phyloP scores from a whole-genome alignment of 1,139 yeast species.

The Yamadazyma friedrichii region DNA sequence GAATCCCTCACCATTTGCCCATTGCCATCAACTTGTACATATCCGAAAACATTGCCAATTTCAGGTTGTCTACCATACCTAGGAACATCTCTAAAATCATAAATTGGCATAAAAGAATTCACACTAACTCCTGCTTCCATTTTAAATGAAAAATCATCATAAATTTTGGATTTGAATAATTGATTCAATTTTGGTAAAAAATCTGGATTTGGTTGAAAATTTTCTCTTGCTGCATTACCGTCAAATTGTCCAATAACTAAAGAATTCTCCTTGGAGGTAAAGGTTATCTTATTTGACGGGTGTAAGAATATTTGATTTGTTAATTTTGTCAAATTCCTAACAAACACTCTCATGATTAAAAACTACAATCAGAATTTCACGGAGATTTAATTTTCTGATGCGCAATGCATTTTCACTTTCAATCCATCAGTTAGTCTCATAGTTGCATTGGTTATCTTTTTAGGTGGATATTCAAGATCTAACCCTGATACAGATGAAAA shows the following conservation, averaged over 20 bases:
- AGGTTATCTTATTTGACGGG: conserved; percentile 13
- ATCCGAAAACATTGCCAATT: conserved; percentile 71
- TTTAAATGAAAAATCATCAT: conserved; percentile 55
- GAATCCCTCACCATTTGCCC: conserved; percentile 55
- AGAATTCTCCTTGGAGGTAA: conserved; percentile 10
- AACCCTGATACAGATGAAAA: conserved; percentile 10
- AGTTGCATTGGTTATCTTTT: conserved; percentile 33
- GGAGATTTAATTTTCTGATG: background rate
- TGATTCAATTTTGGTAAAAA: conserved; percentile 31
- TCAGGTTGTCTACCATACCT: conserved; percentile 69
- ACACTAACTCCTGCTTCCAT: conserved; percentile 64
- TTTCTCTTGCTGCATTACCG: conserved; percentile 8
- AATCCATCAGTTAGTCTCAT: conserved; percentile 28
- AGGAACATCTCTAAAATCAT: conserved; percentile 69
- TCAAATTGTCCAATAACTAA: conserved; percentile 13
- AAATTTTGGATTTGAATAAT: conserved; percentile 24
- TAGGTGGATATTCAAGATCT: conserved; percentile 30
- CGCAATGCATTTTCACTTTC: conserved; percentile 2
- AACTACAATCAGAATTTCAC: too few species aligned
- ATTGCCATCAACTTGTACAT: conserved; percentile 56
- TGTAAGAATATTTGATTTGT: conserved; percentile 17
- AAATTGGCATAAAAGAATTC: conserved; percentile 66
- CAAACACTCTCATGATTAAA: conserved; percentile 5
- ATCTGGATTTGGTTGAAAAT: conserved; percentile 19
- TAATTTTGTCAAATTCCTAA: conserved; percentile 9